Base-by-base conservation (phyloP, 306 rosid genomes). In the Arachis stenosperma region DNA sequence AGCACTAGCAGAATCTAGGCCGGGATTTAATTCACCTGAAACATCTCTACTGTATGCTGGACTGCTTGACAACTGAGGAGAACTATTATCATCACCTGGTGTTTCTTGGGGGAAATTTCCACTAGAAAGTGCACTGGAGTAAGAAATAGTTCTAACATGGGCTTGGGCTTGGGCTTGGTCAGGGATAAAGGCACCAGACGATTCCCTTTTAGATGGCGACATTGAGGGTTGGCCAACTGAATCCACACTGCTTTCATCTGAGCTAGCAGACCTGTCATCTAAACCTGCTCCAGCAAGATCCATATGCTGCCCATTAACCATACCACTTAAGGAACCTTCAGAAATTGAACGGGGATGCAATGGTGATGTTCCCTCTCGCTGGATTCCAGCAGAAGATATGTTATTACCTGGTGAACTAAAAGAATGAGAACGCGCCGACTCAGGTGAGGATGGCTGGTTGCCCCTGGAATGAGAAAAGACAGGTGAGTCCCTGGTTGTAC, bases 291-390 rank as follows among this genome's bases (percentile, higher is more conserved):
- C 82, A 33, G 77, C 81, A 47, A 71, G 51, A 79, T 88, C 95
- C 80, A 84, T 52, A 67, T 65, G 76, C 70, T 74, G 95, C 69
- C 87, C 95, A 78, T 84, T 89, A 70, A 79, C 61, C 30, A 81
- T 67, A 62, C 77, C 85, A 70, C 86, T 67, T 75, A 89, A 79
- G 80, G 90, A 84, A 63, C 92, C 97, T 84, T 91, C 97, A 65
- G 94, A 91, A 10, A 58, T 73, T 44, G 92, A 90, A 57, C 90
- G 97, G 48, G 93, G 90, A 73, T 91, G 92, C 90, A 87, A 73
- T 33, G 92, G 90, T 69, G 97, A 85, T 54, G 86, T 67, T 69
- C 82, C 90, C 63, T 87, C 92, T 71, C 58, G 80, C 52, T 73
- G 84, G 72, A 71, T 61, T 60, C 82, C 87, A 72, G 80, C 87